Percentiles rank a stretch among this genome's conserved stretches.
These are phyloP conservation scores for Dalechampia spathulata DNA, from an alignment of 441 rosid genomes.

Conservation along the genomic window DNA sequence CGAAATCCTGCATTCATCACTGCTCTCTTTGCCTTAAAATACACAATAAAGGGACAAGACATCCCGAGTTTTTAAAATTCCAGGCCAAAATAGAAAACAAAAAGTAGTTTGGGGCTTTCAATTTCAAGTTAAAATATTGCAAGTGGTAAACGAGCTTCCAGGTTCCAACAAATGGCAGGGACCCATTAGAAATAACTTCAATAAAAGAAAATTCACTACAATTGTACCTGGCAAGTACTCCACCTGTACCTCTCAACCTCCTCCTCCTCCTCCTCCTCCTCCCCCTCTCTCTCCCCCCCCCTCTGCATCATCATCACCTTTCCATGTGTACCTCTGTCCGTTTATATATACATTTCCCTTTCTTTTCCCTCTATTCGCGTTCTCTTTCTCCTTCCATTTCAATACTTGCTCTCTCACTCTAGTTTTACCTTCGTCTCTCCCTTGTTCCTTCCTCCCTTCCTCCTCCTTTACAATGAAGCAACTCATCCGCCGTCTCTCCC, in stretches of 20 bases:
- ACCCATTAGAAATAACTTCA: not conserved
- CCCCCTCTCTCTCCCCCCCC: not conserved
- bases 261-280: conserved; percentile 3
- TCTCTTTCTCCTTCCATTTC: not conserved
- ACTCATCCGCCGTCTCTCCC: conserved; percentile 65
- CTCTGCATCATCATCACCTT: conserved; percentile 18
- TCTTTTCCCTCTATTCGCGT: not conserved
- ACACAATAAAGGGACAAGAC: too few relatives aligned
- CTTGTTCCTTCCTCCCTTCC: not conserved
- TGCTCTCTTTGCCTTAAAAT: too few relatives aligned
- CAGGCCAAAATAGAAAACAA: too few relatives aligned
- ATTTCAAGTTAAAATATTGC: too few relatives aligned
- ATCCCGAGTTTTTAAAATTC: too few relatives aligned
- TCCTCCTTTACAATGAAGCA: conserved; percentile 46
- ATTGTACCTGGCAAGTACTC: conserved; percentile 54
- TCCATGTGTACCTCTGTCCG: conserved; percentile 16
- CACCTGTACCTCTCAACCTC: conserved; percentile 30
- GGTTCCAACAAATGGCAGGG: too few relatives aligned
- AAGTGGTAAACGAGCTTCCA: too few relatives aligned
- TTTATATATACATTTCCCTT: conserved; percentile 15
- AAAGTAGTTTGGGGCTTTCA: too few relatives aligned
- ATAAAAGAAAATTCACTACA: not conserved
- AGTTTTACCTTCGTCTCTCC: too few relatives aligned
- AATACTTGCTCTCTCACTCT: not conserved
- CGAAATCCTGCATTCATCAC: too few relatives aligned